Base-by-base conservation (phyloP, 345 rosid genomes). In the Populus pruinosa region DNA sequence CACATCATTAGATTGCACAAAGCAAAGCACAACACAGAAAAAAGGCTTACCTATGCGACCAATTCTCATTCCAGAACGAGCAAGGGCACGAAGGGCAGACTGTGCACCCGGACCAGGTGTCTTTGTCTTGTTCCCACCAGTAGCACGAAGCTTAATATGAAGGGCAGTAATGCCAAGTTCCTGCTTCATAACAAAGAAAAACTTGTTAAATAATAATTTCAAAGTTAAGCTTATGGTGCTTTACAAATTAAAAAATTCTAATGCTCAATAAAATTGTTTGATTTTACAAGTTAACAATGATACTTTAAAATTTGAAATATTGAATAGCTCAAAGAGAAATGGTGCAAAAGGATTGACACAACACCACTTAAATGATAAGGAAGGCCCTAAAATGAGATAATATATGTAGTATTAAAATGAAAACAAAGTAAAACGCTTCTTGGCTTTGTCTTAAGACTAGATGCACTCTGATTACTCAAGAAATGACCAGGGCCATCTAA, bases 41-140 rank as follows among this genome's bases (percentile, higher is more conserved):
- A 5, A 4, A 18, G 0, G 18, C 9, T 55, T 75, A 76, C 83
- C 83, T 36, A 81, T 81, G 16, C 83, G 83, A n/a, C 83, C 83
- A 41, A 81, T 81, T 38, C 31, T 81, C 80, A 81, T 81, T 49
- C 83, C 83, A 77, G 83, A 77, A 39, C 83, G 83, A 43, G 83
- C 78, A 67, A 81, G 83, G 13, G 83, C 83, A 29, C 83, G 67
- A 10, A 81, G 80, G 53, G 83, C 80, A 72, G 83, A 81, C 75
- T 81, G 83, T 33, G 83, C 83, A 47, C 83, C 83, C 6, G 83
- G 83, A 67, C 83, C 83, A 67, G 83, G 83, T 27, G 80, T 81
- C 39, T 81, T 81, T 44, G 83, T 81, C 67, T 81, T 81, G 70
- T 81, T 81, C 33, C 83, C 83, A 20, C 83, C 83, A 31, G 84